Evolutionary conservation across 257 asterid species (phyloP).

Genomic region (Misopates orontium): DNA sequence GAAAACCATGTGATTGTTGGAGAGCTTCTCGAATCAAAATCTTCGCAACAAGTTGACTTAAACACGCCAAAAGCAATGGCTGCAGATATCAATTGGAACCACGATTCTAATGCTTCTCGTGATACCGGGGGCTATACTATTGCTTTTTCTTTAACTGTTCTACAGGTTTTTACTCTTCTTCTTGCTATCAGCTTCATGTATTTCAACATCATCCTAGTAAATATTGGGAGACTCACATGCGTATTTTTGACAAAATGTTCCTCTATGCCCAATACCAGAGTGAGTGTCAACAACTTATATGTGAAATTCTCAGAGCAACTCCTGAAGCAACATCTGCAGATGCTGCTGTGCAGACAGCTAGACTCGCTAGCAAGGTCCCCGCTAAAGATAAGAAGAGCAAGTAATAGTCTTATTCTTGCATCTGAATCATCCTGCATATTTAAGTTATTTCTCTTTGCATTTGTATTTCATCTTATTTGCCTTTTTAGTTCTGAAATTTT

Average conservation of each 20-base stretch:
- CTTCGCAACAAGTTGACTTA: conserved; percentile 82
- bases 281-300: conserved; percentile 98
- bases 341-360: conserved; percentile 96
- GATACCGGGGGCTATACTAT: conserved; percentile 95
- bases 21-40: conserved; percentile 90
- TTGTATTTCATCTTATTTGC: conserved; percentile 16
- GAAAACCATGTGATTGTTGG: conserved; percentile 99
- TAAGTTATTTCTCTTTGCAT: background rate
- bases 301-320: conserved; percentile 98
- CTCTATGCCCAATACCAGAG: conserved; percentile 54
- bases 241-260: conserved; percentile 9
- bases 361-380: conserved; percentile 86
- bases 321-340: conserved; percentile 99
- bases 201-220: conserved; percentile 17
- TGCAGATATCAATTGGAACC: conserved; percentile 75
- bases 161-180: conserved; percentile 60
- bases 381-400: conserved; percentile 92
- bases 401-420: conserved; percentile 34
- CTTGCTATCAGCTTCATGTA: conserved; percentile 27
- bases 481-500: conserved; percentile 6
- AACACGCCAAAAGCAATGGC: conserved; percentile 82
- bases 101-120: conserved; percentile 74
- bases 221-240: background rate
- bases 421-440: conserved; percentile 20
- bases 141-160: conserved; percentile 86